Evolutionary conservation across 2,329 filamentous ascomycete genomes (phyloP).

Genomic region (Alternaria angustiovoidea): DNA sequence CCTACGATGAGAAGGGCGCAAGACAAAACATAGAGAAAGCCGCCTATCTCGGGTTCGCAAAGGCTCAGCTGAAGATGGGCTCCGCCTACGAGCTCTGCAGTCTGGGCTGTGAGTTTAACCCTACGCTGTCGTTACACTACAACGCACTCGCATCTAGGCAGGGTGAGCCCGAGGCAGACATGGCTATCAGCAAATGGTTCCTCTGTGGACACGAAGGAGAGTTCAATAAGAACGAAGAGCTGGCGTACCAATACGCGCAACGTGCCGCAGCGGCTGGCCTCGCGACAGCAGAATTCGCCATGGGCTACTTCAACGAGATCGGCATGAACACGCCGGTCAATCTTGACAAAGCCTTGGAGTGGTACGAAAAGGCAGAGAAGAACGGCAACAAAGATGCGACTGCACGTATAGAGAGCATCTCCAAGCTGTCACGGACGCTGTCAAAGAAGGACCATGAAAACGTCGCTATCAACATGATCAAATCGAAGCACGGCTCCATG

Average conservation of each 20-base stretch:
- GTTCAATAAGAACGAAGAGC: conserved; percentile 93
- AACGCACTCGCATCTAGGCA: conserved; percentile 92
- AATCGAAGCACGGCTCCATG: conserved; percentile 62
- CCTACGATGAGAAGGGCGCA: conserved; percentile 75
- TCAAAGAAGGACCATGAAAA: conserved; percentile 94
- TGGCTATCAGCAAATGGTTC: conserved; percentile 98
- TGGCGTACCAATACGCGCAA: conserved; percentile 90
- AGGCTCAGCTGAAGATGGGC: conserved; percentile 97
- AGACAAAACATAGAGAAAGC: conserved; percentile 95
- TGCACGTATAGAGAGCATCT: conserved; percentile 82
- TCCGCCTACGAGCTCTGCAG: conserved; percentile 94
- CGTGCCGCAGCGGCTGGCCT: conserved; percentile 83
- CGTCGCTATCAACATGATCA: conserved; percentile 87
- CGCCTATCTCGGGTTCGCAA: conserved; percentile 93
- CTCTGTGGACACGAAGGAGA: conserved; percentile 91
- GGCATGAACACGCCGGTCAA: conserved; percentile 90
- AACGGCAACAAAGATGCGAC: conserved; percentile 92
- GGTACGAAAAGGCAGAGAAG: conserved; percentile 89
- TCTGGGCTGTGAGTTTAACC: conserved; percentile 92
- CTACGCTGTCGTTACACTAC: conserved; percentile 91
- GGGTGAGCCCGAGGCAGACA: conserved; percentile 90
- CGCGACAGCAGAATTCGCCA: conserved; percentile 90
- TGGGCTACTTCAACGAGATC: conserved; percentile 98
- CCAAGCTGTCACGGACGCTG: conserved; percentile 76
- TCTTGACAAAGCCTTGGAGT: conserved; percentile 79